phyloP scores from a whole-genome alignment of 208 protist genomes.

The Trypanosoma congolense region DNA sequence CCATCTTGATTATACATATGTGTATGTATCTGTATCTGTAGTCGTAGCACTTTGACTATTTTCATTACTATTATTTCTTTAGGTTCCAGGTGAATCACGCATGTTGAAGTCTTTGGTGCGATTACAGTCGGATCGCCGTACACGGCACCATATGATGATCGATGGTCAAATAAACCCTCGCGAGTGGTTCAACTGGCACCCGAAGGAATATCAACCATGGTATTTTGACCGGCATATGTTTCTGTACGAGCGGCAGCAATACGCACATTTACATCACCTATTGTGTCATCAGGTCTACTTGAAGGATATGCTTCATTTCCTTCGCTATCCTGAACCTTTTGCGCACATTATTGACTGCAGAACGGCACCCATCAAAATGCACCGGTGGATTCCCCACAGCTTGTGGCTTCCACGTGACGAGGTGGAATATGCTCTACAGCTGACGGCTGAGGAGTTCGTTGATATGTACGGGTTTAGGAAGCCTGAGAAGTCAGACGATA shows the following conservation, averaged over 20 bases:
- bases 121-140: conserved; percentile 76
- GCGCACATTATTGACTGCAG: conserved; percentile 80
- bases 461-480: conserved; percentile 89
- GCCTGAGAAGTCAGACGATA: conserved; percentile 60
- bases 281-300: conserved; percentile 84
- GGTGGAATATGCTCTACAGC: conserved; percentile 87
- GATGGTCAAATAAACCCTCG: conserved; percentile 85
- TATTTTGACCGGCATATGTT: conserved; percentile 90
- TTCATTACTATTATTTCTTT: conserved; percentile 12
- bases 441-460: conserved; percentile 74
- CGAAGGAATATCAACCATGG: conserved; percentile 90
- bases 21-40: conserved; percentile 8
- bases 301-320: conserved; percentile 76
- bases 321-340: conserved; percentile 64
- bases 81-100: conserved; percentile 7
- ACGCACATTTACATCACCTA: conserved; percentile 70
- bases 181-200: conserved; percentile 90
- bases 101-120: conserved; percentile 26
- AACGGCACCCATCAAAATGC: conserved; percentile 66
- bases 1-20: neutral
- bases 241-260: conserved; percentile 86
- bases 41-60: conserved; percentile 10
- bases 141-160: conserved; percentile 87
- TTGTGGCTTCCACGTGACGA: conserved; percentile 86
- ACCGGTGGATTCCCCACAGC: conserved; percentile 84